A percentile compares a stretch with the other conserved stretches of the same genome.
phyloP scores from a whole-genome alignment of 1,284 basidiomycete genomes.

The Porogramme epimiltina region DNA sequence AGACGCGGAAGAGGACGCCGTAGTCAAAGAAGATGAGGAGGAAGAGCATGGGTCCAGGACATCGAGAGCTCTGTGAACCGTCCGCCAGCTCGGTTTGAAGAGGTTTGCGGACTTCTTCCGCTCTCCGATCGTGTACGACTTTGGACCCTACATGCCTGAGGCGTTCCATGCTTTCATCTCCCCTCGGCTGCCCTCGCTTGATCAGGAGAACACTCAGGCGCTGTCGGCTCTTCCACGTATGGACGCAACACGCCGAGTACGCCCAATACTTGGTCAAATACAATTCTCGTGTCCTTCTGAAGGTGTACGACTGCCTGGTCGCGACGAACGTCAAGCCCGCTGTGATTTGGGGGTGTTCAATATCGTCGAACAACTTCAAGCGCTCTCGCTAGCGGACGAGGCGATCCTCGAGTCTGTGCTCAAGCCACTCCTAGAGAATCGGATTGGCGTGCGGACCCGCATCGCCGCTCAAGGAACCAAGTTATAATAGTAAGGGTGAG shows the following conservation, averaged over 20 bases:
- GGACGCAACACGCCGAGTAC: constrained; percentile 67
- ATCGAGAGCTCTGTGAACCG: constrained; percentile 53
- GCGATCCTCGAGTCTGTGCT: constrained; percentile 61
- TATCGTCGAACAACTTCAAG: constrained; percentile 78
- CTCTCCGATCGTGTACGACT: constrained; percentile 73
- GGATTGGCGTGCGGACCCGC: too few species aligned
- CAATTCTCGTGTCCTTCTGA: constrained; percentile 72
- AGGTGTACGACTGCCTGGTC: constrained; percentile 81
- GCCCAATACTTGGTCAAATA: constrained; percentile 68
- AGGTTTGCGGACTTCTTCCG: constrained; percentile 90
- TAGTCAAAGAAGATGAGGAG: constrained; percentile 37
- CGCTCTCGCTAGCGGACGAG: constrained; percentile 53
- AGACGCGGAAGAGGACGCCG: constrained; percentile 39
- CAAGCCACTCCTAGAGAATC: too few species aligned
- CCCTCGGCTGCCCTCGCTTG: constrained; percentile 77
- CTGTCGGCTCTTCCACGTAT: constrained; percentile 88
- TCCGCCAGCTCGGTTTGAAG: constrained; percentile 86
- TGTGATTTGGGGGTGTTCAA: constrained; percentile 85
- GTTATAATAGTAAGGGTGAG: too few species aligned
- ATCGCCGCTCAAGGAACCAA: too few species aligned
- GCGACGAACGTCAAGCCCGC: constrained; percentile 87
- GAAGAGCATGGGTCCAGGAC: constrained; percentile 30
- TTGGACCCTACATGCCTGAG: constrained; percentile 66
- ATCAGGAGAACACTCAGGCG: constrained; percentile 89
- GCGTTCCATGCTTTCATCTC: constrained; percentile 80